Evolutionary conservation across 164 flowering plant species (phyloP).

Genomic region (Nymphaea colorata): DNA sequence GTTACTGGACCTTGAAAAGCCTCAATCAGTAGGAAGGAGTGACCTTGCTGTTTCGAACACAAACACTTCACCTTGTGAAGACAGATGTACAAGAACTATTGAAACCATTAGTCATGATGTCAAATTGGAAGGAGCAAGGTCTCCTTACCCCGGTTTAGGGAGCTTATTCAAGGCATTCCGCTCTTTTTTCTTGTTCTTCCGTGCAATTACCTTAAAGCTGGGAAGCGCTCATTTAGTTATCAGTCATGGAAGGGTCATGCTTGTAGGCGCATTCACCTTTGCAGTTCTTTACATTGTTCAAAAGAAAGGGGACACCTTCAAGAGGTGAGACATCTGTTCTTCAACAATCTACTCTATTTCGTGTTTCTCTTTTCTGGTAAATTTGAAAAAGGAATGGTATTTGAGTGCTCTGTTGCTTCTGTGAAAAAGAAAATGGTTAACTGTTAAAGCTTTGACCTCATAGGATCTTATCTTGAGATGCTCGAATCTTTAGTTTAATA

Average conservation of each 20-base stretch:
- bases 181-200: conserved; percentile 27
- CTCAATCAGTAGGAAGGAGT: not conserved
- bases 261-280: conserved; percentile 26
- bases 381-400: not conserved
- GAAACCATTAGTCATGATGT: conserved; percentile 8
- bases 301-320: conserved; percentile 28
- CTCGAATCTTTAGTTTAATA: not conserved
- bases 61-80: conserved; percentile 5
- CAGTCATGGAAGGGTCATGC: conserved; percentile 30
- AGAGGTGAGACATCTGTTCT: conserved; percentile 23
- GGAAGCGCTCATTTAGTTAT: conserved; percentile 22
- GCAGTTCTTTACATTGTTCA: conserved; percentile 23
- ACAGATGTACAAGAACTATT: conserved; percentile 10
- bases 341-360: not conserved
- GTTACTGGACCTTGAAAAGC: not conserved
- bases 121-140: conserved; percentile 7
- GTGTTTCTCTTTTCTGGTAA: not conserved
- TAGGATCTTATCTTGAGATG: not conserved
- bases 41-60: not conserved
- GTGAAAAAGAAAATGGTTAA: not conserved
- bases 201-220: conserved; percentile 32
- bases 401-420: not conserved
- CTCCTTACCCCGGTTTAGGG: not conserved
- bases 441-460: not conserved
- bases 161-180: conserved; percentile 10